Conservation (phyloP, 2,329 filamentous ascomycete genomes). For the Acephala macrosclerotiorum region DNA sequence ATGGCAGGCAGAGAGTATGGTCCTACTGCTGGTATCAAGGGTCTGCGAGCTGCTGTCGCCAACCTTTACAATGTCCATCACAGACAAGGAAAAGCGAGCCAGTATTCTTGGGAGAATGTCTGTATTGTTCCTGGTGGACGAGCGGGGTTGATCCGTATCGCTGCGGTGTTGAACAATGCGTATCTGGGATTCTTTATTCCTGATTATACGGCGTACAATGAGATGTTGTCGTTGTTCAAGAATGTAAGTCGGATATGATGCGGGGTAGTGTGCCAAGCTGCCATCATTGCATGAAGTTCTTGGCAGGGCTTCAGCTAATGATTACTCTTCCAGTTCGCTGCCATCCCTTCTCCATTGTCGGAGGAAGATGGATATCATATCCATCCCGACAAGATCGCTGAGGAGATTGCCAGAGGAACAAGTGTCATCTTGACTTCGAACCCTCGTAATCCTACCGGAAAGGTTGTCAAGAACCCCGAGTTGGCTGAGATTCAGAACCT, state of each 20-base stretch:
- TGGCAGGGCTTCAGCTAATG: conserved; percentile 22
- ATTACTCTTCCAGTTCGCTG: conserved; percentile 68
- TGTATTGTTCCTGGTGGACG: conserved; percentile 94
- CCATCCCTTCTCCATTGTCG: conserved; percentile 84
- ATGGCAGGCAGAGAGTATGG: conserved; percentile 87
- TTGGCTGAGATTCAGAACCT: conserved; percentile 91
- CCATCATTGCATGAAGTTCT: conserved; percentile 7
- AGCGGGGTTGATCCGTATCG: conserved; percentile 92
- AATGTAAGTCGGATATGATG: conserved; percentile 63
- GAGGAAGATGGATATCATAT: conserved; percentile 92
- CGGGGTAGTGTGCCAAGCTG: conserved; percentile 5
- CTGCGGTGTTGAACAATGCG: conserved; percentile 89
- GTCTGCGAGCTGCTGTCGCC: conserved; percentile 86
- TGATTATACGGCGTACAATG: conserved; percentile 96
- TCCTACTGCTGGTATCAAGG: conserved; percentile 92
- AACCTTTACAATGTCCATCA: conserved; percentile 94
- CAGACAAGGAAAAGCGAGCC: conserved; percentile 82
- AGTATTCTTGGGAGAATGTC: conserved; percentile 98
- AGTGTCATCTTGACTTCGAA: conserved; percentile 94
- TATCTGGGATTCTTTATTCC: conserved; percentile 95
- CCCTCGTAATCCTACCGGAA: conserved; percentile 91
- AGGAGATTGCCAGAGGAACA: conserved; percentile 86
- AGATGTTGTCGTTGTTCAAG: conserved; percentile 95
- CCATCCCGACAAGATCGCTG: conserved; percentile 89
- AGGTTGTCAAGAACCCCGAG: conserved; percentile 85